phyloP scores from a whole-genome alignment of 257 asterid species.

The Plantago ovata region DNA sequence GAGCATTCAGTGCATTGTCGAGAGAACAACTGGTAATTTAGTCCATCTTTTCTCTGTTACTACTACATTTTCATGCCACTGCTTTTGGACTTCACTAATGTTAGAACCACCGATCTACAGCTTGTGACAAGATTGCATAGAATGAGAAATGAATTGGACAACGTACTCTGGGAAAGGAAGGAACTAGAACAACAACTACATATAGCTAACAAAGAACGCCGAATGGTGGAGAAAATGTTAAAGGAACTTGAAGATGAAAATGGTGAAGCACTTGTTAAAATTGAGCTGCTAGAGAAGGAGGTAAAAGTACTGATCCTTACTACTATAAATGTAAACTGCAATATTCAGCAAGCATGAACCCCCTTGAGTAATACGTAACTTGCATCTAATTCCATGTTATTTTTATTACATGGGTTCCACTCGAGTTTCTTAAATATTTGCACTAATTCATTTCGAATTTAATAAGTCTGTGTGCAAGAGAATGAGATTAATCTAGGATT shows the following conservation, averaged over 20 bases:
- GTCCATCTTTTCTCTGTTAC: slow-evolving; percentile 1
- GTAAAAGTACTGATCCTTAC: slow-evolving; percentile 20
- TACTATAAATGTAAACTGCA: not conserved
- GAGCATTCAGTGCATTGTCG: slow-evolving; percentile 44
- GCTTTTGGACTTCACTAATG: slow-evolving; percentile 15
- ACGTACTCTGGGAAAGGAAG: slow-evolving; percentile 38
- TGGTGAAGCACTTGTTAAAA: slow-evolving; percentile 47
- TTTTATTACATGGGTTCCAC: too few species aligned
- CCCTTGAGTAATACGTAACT: too few species aligned
- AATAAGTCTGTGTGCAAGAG: too few species aligned
- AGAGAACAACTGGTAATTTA: slow-evolving; percentile 45
- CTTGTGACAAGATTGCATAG: slow-evolving; percentile 46
- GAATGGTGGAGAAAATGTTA: slow-evolving; percentile 34
- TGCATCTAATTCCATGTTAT: too few species aligned
- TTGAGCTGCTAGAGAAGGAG: slow-evolving; percentile 49
- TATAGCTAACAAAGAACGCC: slow-evolving; percentile 33
- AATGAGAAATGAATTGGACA: slow-evolving; percentile 44
- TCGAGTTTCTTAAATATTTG: too few species aligned
- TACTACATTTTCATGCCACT: not conserved
- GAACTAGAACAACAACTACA: slow-evolving; percentile 39
- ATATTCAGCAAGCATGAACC: too few species aligned
- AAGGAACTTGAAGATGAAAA: slow-evolving; percentile 67
- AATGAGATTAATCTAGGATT: too few species aligned
- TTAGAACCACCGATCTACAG: slow-evolving; percentile 33
- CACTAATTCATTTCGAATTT: too few species aligned